phyloP scores from a whole-genome alignment of 176 grass and related monocot species.

The Triticum turgidum region DNA sequence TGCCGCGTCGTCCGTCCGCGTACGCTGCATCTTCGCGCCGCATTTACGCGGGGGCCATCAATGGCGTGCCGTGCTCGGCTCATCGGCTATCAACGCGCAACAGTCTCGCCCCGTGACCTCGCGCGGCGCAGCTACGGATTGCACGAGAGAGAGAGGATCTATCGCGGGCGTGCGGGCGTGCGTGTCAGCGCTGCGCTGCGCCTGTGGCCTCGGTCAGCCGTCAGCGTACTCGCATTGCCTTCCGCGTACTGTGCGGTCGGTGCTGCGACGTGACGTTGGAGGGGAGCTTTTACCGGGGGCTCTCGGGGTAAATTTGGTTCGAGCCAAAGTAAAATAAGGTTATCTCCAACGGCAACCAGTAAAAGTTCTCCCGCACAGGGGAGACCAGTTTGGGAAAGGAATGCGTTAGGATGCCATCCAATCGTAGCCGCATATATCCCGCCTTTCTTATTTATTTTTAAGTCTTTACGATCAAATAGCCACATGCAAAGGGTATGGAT shows the following conservation, averaged over 20 bases:
- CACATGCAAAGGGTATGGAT: too few relatives aligned
- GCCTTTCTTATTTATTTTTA: too few relatives aligned
- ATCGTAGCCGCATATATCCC: too few relatives aligned
- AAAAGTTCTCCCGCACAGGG: too few relatives aligned
- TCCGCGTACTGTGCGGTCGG: not conserved
- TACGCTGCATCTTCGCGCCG: not conserved
- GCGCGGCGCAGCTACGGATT: not conserved
- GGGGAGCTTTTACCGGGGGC: too few relatives aligned
- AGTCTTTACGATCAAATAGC: too few relatives aligned
- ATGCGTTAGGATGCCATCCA: too few relatives aligned
- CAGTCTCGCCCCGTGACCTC: not conserved
- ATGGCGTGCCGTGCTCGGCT: constrained; percentile 35
- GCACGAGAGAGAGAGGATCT: not conserved
- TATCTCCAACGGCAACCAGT: too few relatives aligned
- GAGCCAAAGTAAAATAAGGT: too few relatives aligned
- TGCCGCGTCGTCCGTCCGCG: not conserved
- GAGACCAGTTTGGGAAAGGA: too few relatives aligned
- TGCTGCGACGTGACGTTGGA: not conserved
- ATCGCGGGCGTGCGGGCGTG: not conserved
- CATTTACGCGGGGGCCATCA: constrained; percentile 33
- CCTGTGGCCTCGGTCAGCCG: not conserved
- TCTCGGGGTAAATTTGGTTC: too few relatives aligned
- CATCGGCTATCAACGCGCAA: not conserved
- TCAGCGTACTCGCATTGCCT: not conserved
- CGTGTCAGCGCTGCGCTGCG: not conserved